phyloP scores from a whole-genome alignment of 305 asterid genomes.

The Fraxinus xanthoxyloides region DNA sequence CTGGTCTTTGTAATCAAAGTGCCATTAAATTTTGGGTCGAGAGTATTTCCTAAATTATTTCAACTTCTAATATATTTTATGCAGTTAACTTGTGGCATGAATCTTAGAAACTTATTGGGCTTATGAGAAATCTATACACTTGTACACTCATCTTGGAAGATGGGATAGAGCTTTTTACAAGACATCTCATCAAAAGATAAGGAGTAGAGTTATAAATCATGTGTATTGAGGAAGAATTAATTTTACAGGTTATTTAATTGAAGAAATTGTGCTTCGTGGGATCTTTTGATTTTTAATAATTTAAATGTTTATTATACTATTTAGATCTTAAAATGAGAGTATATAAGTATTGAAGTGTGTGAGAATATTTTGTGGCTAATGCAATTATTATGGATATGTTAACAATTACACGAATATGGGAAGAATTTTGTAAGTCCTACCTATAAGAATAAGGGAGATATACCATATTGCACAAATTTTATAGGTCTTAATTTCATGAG shows the following conservation, averaged over 20 bases:
- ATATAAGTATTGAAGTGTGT: neutral
- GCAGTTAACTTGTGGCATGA: neutral
- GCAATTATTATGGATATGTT: neutral
- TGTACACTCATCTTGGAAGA: neutral
- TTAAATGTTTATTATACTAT: neutral
- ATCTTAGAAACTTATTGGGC: neutral
- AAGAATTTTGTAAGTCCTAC: neutral
- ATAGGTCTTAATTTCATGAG: neutral
- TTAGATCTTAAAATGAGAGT: neutral
- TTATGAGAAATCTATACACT: neutral
- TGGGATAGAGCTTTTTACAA: neutral
- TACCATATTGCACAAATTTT: neutral
- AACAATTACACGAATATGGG: neutral
- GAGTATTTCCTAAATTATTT: neutral
- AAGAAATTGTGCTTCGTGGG: neutral
- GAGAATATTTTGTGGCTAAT: neutral
- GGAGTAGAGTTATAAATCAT: neutral
- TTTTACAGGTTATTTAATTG: neutral
- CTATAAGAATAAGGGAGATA: neutral
- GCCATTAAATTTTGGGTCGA: neutral
- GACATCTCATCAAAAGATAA: neutral
- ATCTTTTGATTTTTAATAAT: neutral
- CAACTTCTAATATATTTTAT: neutral
- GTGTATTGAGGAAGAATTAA: neutral
- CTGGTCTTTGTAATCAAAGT: neutral